Base-by-base conservation (phyloP, 2,329 filamentous ascomycete genomes). In the Cucurbitaria berberidis region DNA sequence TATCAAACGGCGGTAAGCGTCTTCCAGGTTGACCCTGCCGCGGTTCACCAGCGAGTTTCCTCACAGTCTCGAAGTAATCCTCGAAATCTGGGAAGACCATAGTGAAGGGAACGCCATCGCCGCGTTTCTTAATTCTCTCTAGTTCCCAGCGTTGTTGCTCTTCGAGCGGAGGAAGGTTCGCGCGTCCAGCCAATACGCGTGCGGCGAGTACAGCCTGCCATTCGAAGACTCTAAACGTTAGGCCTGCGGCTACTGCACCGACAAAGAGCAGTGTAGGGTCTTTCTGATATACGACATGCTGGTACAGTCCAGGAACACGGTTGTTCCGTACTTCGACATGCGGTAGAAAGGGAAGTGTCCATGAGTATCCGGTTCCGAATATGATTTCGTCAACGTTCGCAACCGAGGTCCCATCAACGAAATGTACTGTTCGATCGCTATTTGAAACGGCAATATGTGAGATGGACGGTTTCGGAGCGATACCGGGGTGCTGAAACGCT, bases 191-290 rank as follows among this genome's bases (percentile, higher is more conserved):
- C 0, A 88, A 76, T 2, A 86, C 70, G 0, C 86, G 76, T 1
- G 86, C 86, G 0, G 82, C 84, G 1, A 84, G 78, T 0, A 88
- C 85, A 6, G 85, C 85, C 63, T 89, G 86, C 84, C 84, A 88
- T 72, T 89, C 86, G 49, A 87, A 88, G 26, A 88, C 80, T 66
- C 86, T 87, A 74, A 89, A 89, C 0, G 86, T 89, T 24, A 89
- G 53, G 4, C 66, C 65, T 35, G 65, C 59, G 63, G 69, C 63
- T 51, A 82, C 83, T 3, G 85, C 85, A 22, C 84, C 85, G 2
- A 87, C 76, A 61, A 87, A 87, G 2, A 82, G 70, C 9, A 87
- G 72, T 0, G 78, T 82, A 0, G 84, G 81, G 56, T 87, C 85
- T 16, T 78, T 60, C 29, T 74, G 76, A 67, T 79, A 84, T 6